phyloP scores from a whole-genome alignment of 768 basidiomycete genomes.

The Termitomyces sp. region DNA sequence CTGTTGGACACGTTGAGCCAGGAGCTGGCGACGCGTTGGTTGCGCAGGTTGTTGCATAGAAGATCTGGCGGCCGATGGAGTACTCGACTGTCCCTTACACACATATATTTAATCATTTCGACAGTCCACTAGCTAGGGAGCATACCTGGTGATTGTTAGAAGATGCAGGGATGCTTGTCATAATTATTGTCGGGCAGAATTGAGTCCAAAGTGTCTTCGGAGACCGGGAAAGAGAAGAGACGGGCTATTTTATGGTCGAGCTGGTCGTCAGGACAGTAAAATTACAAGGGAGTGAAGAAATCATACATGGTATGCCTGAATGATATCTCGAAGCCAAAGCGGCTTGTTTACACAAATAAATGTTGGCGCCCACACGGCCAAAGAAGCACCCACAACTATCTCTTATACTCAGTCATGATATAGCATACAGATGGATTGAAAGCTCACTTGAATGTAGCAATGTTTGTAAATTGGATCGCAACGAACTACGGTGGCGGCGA shows the following conservation, averaged over 20 bases:
- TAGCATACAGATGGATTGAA: not conserved
- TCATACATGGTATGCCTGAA: conserved; percentile 17
- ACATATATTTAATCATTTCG: not conserved
- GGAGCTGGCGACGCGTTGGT: not conserved
- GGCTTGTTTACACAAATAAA: conserved; percentile 34
- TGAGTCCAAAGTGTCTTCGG: not conserved
- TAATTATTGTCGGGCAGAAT: not conserved
- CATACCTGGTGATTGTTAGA: not conserved
- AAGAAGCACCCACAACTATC: conserved; percentile 30
- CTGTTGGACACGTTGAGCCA: conserved; percentile 1
- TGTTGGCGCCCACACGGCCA: conserved; percentile 32
- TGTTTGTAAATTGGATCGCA: not conserved
- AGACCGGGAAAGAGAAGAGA: not conserved
- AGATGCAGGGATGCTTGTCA: not conserved
- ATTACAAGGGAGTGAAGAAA: conserved; percentile 16
- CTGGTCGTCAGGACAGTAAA: conserved; percentile 4
- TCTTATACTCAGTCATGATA: not conserved
- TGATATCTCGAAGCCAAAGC: conserved; percentile 21
- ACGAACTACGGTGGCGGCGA: not conserved
- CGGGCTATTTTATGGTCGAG: conserved; percentile 1
- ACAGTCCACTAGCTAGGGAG: not conserved
- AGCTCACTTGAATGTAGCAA: not conserved
- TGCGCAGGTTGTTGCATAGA: not conserved
- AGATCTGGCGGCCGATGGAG: not conserved
- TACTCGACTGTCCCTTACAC: not conserved